phyloP scores from a whole-genome alignment of 2,329 filamentous ascomycete genomes.

The Neonectria sp. region DNA sequence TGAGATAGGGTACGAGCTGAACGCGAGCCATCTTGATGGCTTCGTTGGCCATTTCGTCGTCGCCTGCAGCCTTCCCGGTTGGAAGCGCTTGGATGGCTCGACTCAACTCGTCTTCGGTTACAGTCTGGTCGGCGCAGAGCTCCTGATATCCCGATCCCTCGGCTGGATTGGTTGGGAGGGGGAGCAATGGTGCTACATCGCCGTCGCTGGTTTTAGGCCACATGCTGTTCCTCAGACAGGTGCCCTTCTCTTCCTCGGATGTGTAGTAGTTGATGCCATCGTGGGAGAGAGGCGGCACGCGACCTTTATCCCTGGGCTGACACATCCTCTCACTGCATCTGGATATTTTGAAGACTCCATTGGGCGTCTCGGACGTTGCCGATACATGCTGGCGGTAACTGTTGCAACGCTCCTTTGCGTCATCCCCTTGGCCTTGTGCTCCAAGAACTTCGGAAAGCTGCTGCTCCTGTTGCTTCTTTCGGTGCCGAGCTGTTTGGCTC shows the following conservation, averaged over 20 bases:
- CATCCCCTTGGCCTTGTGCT: not conserved
- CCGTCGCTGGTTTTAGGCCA: conserved; percentile 18
- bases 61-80: conserved; percentile 9
- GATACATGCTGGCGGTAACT: not conserved
- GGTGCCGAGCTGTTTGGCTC: too few species aligned
- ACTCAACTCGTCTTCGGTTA: conserved; percentile 4
- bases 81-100: not conserved
- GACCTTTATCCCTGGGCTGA: conserved; percentile 3
- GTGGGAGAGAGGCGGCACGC: not conserved
- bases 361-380: not conserved
- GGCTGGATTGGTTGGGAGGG: not conserved
- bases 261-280: not conserved
- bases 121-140: not conserved
- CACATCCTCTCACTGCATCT: not conserved
- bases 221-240: conserved; percentile 10
- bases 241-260: not conserved
- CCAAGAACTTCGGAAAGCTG: not conserved
- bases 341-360: not conserved
- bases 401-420: not conserved
- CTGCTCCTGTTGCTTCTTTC: not conserved
- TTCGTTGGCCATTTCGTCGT: conserved; percentile 22
- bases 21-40: conserved; percentile 10
- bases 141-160: not conserved
- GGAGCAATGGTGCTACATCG: conserved; percentile 3
- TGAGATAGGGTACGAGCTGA: not conserved